These are phyloP conservation scores for Dioszegia aurantiaca DNA, from an alignment of 768 basidiomycete species.

Conservation along the genomic window DNA sequence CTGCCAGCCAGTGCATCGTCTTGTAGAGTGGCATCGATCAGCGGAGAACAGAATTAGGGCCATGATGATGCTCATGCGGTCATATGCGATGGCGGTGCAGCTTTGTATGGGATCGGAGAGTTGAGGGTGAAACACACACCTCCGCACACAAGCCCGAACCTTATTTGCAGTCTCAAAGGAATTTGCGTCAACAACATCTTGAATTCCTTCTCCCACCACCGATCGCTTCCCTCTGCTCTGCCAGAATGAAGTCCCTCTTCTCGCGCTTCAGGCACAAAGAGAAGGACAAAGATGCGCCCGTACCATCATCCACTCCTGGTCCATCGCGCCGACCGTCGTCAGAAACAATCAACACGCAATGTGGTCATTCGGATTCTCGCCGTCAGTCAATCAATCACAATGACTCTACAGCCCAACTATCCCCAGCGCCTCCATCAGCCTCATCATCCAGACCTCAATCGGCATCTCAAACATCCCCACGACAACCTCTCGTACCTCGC, in stretches of 20 bases:
- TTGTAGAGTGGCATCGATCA: too few relatives aligned
- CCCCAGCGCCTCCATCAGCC: too few relatives aligned
- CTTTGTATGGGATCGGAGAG: too few relatives aligned
- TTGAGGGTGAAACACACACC: neutral
- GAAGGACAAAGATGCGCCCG: neutral
- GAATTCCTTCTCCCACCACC: neutral
- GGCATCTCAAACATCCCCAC: too few relatives aligned
- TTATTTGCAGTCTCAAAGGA: neutral
- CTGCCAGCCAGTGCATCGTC: too few relatives aligned
- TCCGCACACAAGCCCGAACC: neutral
- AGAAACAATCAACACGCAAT: neutral
- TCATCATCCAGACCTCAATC: too few relatives aligned
- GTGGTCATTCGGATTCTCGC: neutral
- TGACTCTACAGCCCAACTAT: too few relatives aligned
- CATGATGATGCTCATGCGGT: too few relatives aligned
- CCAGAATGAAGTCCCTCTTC: constrained; percentile 28
- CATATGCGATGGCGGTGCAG: too few relatives aligned
- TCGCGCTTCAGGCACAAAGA: constrained; percentile 19
- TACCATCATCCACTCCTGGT: constrained; percentile 4
- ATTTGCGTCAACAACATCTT: constrained; percentile 2
- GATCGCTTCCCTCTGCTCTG: neutral
- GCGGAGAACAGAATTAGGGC: neutral
- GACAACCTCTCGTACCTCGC: neutral
- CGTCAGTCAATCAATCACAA: neutral
- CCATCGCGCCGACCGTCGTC: neutral